Conservation (phyloP, 352 stramenopile genomes). For the Plasmopara halstedii region DNA sequence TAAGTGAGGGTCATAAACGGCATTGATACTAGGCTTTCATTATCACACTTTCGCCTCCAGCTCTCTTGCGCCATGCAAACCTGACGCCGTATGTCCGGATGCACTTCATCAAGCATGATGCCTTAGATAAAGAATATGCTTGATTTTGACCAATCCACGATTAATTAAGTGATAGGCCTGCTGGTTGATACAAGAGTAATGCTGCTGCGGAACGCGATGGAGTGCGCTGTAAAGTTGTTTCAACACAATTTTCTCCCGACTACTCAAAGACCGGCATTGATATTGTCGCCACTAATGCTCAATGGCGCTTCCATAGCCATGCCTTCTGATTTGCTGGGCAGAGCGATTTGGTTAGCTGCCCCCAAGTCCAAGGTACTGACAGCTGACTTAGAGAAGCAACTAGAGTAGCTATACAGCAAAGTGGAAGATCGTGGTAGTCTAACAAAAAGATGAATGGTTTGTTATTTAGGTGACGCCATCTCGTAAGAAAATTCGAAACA, state of each 20-base stretch:
- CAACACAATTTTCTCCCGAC: constrained; percentile 40
- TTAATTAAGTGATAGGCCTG: not conserved
- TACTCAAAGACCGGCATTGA: constrained; percentile 23
- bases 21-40: not conserved
- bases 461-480: constrained; percentile 67
- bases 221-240: constrained; percentile 55
- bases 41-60: constrained; percentile 8
- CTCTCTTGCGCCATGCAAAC: constrained; percentile 21
- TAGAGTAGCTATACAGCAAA: too few species aligned
- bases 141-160: constrained; percentile 10
- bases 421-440: not conserved
- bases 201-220: constrained; percentile 61
- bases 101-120: constrained; percentile 10
- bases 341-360: constrained; percentile 73
- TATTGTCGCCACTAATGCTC: constrained; percentile 20
- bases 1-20: constrained; percentile 83
- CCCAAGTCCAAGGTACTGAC: constrained; percentile 87
- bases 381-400: too few species aligned
- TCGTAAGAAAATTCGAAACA: constrained; percentile 85
- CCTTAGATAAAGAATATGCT: not conserved
- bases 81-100: constrained; percentile 19
- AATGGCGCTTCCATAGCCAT: constrained; percentile 26
- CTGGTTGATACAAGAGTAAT: constrained; percentile 25
- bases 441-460: not conserved
- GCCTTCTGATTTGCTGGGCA: constrained; percentile 44